Conservation (phyloP, 257 asterid species). For the Marsdenia floribunda region DNA sequence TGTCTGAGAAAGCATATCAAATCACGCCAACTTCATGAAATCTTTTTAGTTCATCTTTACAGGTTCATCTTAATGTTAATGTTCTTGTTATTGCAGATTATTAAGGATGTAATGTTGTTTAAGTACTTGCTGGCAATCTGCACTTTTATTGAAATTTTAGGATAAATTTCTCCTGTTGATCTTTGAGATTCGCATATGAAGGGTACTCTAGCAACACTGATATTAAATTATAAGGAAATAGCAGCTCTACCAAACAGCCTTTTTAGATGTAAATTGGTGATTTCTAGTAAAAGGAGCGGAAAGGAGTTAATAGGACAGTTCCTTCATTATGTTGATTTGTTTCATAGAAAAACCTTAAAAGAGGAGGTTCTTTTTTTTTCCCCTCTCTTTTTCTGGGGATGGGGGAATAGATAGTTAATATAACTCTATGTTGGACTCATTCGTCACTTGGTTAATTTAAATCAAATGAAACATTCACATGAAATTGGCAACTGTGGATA, state of each 20-base stretch:
- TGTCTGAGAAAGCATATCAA: background rate
- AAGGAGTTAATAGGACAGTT: background rate
- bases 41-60: background rate
- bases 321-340: background rate
- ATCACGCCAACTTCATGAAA: background rate
- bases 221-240: background rate
- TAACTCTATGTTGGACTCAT: background rate
- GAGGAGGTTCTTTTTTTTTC: too few relatives aligned
- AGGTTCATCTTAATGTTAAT: background rate
- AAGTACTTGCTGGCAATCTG: background rate
- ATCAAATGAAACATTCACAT: background rate
- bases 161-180: background rate
- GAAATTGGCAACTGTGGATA: background rate
- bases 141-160: background rate
- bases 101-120: background rate
- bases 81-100: background rate
- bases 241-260: background rate
- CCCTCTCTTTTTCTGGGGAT: background rate
- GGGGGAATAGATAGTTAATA: too few relatives aligned
- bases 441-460: background rate
- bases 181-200: background rate
- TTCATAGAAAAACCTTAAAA: background rate
- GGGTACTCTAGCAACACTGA: background rate
- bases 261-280: background rate
- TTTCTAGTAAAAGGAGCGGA: background rate